Conservation (phyloP, 1,284 basidiomycete genomes). For the Fistulinella staudtii region DNA sequence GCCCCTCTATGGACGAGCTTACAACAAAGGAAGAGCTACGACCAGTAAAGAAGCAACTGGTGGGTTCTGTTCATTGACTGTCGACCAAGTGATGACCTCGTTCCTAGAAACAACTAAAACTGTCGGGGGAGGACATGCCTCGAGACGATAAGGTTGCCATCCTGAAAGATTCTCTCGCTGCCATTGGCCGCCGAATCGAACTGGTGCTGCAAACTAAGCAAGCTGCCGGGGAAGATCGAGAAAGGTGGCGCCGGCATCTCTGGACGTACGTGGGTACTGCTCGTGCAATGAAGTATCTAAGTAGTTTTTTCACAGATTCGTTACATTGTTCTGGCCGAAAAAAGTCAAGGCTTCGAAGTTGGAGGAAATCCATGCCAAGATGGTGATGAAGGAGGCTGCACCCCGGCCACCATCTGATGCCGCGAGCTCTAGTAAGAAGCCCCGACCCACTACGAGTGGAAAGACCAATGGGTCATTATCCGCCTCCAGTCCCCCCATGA, state of each 20-base stretch:
- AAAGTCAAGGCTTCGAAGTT: constrained; percentile 90
- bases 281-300: constrained; percentile 5
- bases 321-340: constrained; percentile 96
- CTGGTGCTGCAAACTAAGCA: constrained; percentile 75
- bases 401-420: constrained; percentile 45
- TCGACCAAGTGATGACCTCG: constrained; percentile 8
- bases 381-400: constrained; percentile 78
- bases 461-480: constrained; percentile 47
- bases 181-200: constrained; percentile 93
- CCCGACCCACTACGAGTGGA: constrained; percentile 42
- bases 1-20: constrained; percentile 94
- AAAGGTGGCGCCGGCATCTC: constrained; percentile 89
- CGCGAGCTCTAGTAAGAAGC: constrained; percentile 47
- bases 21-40: constrained; percentile 94
- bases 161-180: constrained; percentile 92
- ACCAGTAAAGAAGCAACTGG: constrained; percentile 95
- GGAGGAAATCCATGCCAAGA: constrained; percentile 90
- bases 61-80: constrained; percentile 36
- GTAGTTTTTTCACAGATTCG: constrained; percentile 58
- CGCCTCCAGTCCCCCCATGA: constrained; percentile 31
- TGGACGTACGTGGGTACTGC: constrained; percentile 74
- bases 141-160: constrained; percentile 94
- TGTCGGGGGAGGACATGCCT: constrained; percentile 88
- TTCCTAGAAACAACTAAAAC: constrained; percentile 87
- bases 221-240: constrained; percentile 71